Base-by-base conservation (phyloP, 2,329 filamentous ascomycete species). In the Colletotrichum truncatum region DNA sequence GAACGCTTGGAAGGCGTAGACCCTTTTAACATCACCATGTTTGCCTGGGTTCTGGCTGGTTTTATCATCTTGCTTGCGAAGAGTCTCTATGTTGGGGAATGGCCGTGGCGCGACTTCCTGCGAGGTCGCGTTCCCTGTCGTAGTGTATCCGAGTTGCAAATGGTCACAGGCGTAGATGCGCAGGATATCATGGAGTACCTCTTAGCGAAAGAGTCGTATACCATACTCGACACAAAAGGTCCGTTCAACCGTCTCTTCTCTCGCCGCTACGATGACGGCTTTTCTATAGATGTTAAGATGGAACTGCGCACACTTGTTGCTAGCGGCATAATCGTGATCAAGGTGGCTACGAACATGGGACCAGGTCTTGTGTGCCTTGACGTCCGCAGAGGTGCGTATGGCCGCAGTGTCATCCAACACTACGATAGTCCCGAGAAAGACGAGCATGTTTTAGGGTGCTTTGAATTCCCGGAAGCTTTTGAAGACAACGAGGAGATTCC, bases 31-130 rank as follows among this genome's bases (percentile, higher is more conserved):
- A 53, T 74, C 8, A 64, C 72, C n/a, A 61, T 45, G 8, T 75
- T 67, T 53, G 34, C 53, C 18, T 75, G 73, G 73, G 48, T 72
- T 6, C n/a, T 75, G 8, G 70, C 70, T 6, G 73, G 45, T 2
- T 73, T 74, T 46, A 45, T 71, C 41, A 39, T 74, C 2, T 32
- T 75, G 11, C 38, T 73, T 0, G 64, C 61, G 25, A 74, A 74
- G 61, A 68, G 48, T 18, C 23, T 66, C 18, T 61, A 57, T 6
- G 73, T 75, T 3, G 36, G 59, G 3, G 53, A 72, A 3, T 75
- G 73, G 73, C 57, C 71, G 4, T 74, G 73, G 73, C 64, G 70
- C 9, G 69, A 71, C 56, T 73, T 74, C 52, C 61, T 75, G 9
- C 55, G 45, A 1, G 21, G 64, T 0, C 45, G 52, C 4, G 72